A percentile compares a stretch with the other conserved stretches of the same genome.
Evolutionary conservation across 345 rosid species (phyloP).

Genomic region (Euphorbia lathyris): DNA sequence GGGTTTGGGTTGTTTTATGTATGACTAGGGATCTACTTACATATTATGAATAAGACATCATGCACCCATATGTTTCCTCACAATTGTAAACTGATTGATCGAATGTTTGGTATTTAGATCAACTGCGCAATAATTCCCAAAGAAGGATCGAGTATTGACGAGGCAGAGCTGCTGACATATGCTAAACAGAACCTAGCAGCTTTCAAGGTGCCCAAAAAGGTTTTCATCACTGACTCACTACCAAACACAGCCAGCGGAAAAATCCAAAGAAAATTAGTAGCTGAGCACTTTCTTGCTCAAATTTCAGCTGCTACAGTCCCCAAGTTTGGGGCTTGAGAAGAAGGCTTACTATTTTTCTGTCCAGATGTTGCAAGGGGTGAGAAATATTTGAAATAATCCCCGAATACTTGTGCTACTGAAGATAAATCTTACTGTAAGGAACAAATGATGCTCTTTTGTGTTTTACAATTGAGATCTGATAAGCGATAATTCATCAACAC

Average conservation of each 20-base stretch:
- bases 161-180: conserved; percentile 49
- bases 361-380: background rate
- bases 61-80: background rate
- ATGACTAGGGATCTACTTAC: background rate
- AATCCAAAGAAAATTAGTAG: conserved; percentile 59
- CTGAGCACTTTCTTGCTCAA: conserved; percentile 59
- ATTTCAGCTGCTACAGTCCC: conserved; percentile 39
- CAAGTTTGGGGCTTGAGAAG: conserved; percentile 34
- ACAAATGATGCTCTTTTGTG: no score
- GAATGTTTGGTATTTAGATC: conserved; percentile 34
- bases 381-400: background rate
- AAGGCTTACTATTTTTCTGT: no score
- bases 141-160: conserved; percentile 53
- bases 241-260: conserved; percentile 65
- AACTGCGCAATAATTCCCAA: conserved; percentile 85
- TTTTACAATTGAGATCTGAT: no score
- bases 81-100: background rate
- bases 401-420: background rate
- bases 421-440: background rate
- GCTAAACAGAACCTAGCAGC: conserved; percentile 74
- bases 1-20: background rate
- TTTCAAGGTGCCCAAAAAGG: conserved; percentile 78
- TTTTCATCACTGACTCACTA: conserved; percentile 46
- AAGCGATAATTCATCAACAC: no score
- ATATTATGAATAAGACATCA: background rate